A percentile compares a stretch with the other conserved stretches of the same genome.
Conservation (phyloP, 2,329 filamentous ascomycete genomes). For the Mycocentrospora acerina region DNA sequence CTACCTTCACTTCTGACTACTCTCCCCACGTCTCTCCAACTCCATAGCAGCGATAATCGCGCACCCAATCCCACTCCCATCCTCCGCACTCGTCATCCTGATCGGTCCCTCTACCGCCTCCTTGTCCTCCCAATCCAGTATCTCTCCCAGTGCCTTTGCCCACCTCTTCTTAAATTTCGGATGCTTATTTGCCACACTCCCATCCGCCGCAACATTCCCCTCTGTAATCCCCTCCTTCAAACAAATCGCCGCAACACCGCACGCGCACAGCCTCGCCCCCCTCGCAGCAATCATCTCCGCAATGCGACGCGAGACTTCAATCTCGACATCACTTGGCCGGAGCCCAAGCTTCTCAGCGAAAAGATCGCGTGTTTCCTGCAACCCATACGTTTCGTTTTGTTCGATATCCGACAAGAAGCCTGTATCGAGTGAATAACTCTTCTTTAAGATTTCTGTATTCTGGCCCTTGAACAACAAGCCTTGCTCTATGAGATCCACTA, state of each 20-base stretch:
- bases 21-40: conserved; percentile 17
- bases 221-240: conserved; percentile 29
- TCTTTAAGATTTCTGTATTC: conserved; percentile 72
- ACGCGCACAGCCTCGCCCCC: conserved; percentile 40
- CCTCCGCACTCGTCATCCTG: conserved; percentile 42
- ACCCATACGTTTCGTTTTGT: conserved; percentile 49
- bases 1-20: neutral
- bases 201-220: conserved; percentile 44
- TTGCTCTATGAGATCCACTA: conserved; percentile 63
- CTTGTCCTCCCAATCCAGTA: conserved; percentile 37
- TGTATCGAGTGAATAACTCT: conserved; percentile 81
- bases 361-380: conserved; percentile 19
- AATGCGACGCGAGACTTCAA: conserved; percentile 28
- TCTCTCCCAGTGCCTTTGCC: conserved; percentile 44
- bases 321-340: conserved; percentile 21
- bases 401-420: conserved; percentile 89
- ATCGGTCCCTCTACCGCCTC: conserved; percentile 35
- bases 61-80: conserved; percentile 45
- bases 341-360: conserved; percentile 28
- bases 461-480: conserved; percentile 76
- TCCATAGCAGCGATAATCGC: conserved; percentile 39
- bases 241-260: conserved; percentile 43
- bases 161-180: conserved; percentile 45
- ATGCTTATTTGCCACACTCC: conserved; percentile 45
- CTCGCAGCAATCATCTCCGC: conserved; percentile 37